Conservation (phyloP, 306 rosid species). For the Vigna trinervia region DNA sequence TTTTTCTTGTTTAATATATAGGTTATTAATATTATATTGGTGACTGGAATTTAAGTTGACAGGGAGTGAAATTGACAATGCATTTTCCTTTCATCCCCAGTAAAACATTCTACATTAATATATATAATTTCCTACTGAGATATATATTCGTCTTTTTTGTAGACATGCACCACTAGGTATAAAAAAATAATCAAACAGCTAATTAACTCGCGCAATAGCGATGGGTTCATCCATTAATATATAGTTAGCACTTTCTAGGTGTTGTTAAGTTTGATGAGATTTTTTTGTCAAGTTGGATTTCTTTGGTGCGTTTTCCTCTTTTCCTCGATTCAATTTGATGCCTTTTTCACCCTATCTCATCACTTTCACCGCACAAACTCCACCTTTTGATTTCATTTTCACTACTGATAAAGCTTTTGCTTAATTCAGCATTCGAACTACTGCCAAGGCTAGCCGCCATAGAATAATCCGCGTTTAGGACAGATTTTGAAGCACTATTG, state of each 20-base stretch:
- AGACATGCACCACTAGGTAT: background rate
- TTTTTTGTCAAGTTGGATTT: background rate
- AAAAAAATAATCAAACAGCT: background rate
- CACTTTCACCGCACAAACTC: conserved; percentile 7
- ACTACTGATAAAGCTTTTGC: conserved; percentile 16
- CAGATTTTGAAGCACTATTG: conserved; percentile 3
- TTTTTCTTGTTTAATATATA: too few species aligned
- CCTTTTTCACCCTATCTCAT: background rate
- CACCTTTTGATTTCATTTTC: background rate
- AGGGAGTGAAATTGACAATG: background rate
- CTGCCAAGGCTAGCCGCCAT: background rate
- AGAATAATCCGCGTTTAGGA: conserved; percentile 15
- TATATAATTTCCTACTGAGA: background rate
- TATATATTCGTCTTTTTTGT: background rate
- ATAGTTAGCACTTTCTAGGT: background rate
- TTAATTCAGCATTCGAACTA: background rate
- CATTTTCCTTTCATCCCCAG: background rate
- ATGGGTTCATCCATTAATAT: background rate
- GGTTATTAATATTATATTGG: too few species aligned
- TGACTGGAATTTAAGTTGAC: background rate
- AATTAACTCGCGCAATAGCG: background rate
- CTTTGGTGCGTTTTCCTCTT: conserved; percentile 27
- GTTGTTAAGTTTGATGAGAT: conserved; percentile 5
- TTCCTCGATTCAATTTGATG: conserved; percentile 13
- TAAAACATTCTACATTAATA: background rate